Base-by-base conservation (phyloP, 352 stramenopile genomes). In the Thraustochytrium sp. region DNA sequence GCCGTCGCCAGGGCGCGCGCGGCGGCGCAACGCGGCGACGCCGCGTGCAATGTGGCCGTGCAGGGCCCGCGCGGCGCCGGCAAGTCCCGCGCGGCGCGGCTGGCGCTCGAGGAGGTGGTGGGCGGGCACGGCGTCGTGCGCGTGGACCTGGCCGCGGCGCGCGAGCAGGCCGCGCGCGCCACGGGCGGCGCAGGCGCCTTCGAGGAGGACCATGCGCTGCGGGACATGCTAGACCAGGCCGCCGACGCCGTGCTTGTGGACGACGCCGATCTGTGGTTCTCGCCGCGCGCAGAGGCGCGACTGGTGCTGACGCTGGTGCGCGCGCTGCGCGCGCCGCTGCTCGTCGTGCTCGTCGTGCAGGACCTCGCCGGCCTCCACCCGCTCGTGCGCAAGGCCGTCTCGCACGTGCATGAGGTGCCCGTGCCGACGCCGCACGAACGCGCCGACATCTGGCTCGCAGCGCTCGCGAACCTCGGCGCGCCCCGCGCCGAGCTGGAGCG, bases 241-340 rank as follows among this genome's bases (percentile, higher is more conserved):
- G 26, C 31, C 40, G 36, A 3, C 23, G 31, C 44, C 18, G 62
- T 75, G 40, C 36, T 38, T 23, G 31, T 75, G 36, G 62, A 75
- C 13, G 62, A 75, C n/a, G 62, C 62, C 11, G 62, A 75, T 16
- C 44, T 75, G 31, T 75, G 62, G 62, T 54, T 75, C 62, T 36
- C 23, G 23, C 21, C 21, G 18, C 18, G 3, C 16, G 62, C 62
- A 9, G 37, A 51, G 18, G 23, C 62, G n/a, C 23, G 29, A 4
- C 62, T 75, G 36, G 62, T 75, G 26, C 62, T 75, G 36, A 54
- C 62, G 23, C 31, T 75, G 23, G 62, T 38, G 29, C 3, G 53
- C 36, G n/a, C 29, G 9, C 38, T 75, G 11, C 38, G n/a, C 26
- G n/a, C 16, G 44, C 18, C 18, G 21, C 38, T 21, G 26, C 18